These are phyloP conservation scores for Plectosphaerella cucumerina DNA, from an alignment of 2,329 filamentous ascomycete species.

Conservation along the genomic window DNA sequence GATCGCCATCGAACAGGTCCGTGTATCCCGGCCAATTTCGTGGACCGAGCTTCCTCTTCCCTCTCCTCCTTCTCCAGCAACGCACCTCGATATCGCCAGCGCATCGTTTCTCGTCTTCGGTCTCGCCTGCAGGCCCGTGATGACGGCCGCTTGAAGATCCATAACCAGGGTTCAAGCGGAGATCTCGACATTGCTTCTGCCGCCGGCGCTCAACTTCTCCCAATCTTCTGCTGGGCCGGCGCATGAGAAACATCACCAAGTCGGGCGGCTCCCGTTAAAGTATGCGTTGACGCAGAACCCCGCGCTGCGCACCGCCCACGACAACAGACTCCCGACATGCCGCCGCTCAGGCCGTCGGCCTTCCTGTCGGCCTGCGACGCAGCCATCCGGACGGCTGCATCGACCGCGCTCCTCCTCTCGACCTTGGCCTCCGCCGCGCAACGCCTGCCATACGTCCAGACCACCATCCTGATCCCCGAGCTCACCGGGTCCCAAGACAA, in stretches of 20 bases:
- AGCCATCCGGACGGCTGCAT: conserved; percentile 3
- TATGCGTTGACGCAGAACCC: conserved; percentile 2
- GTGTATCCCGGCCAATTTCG: background rate
- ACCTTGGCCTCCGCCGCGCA: conserved; percentile 28
- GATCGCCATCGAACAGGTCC: background rate
- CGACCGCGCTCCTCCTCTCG: conserved; percentile 8
- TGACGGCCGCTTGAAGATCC: background rate
- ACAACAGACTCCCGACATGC: background rate
- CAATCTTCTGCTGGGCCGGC: background rate
- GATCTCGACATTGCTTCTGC: background rate
- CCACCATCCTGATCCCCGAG: conserved; percentile 60
- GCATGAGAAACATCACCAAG: background rate
- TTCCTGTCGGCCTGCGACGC: background rate
- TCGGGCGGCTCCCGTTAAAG: background rate
- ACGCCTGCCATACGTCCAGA: conserved; percentile 71
- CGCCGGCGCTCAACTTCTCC: background rate
- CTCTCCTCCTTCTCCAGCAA: background rate
- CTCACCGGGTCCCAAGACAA: conserved; percentile 35
- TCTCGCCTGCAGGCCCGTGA: background rate
- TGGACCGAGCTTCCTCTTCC: background rate
- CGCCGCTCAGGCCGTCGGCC: background rate
- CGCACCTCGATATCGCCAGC: background rate
- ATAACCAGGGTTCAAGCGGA: background rate
- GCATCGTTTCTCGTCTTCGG: background rate
- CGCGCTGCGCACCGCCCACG: conserved; percentile 4